Percentiles rank a stretch among this genome's conserved stretches.
Conservation (phyloP, 306 rosid genomes). For the Albizia julibrissin region DNA sequence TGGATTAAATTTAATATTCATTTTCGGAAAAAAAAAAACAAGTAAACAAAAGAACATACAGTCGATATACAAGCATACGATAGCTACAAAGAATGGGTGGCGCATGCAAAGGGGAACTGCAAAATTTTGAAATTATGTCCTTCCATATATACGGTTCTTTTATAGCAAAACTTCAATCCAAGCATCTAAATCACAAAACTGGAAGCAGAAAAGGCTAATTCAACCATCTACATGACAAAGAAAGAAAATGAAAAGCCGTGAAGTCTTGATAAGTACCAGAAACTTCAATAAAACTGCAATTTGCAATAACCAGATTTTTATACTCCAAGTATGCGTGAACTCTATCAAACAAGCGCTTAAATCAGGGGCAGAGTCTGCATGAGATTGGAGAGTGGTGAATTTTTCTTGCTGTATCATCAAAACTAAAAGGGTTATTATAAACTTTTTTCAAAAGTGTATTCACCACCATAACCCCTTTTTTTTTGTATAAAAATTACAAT, state of each 20-base stretch:
- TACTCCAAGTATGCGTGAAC: neutral
- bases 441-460: too few species aligned
- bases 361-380: neutral
- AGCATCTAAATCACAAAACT: neutral
- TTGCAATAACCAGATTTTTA: neutral
- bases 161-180: neutral
- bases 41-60: neutral
- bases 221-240: neutral
- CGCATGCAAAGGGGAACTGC: slow-evolving; percentile 25
- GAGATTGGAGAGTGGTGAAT: neutral
- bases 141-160: neutral
- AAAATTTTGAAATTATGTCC: neutral
- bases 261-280: slow-evolving; percentile 5
- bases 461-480: too few species aligned
- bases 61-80: neutral
- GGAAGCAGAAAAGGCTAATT: neutral
- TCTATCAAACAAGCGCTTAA: neutral
- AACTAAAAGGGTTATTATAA: too few species aligned
- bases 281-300: slow-evolving; percentile 13
- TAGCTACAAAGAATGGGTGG: neutral
- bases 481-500: too few species aligned
- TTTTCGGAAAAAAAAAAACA: neutral
- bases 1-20: neutral
- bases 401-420: neutral
- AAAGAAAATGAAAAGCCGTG: slow-evolving; percentile 20